These are phyloP conservation scores for Sordaria brevicollis DNA, from an alignment of 495 filamentous ascomycete species.

Conservation along the genomic window DNA sequence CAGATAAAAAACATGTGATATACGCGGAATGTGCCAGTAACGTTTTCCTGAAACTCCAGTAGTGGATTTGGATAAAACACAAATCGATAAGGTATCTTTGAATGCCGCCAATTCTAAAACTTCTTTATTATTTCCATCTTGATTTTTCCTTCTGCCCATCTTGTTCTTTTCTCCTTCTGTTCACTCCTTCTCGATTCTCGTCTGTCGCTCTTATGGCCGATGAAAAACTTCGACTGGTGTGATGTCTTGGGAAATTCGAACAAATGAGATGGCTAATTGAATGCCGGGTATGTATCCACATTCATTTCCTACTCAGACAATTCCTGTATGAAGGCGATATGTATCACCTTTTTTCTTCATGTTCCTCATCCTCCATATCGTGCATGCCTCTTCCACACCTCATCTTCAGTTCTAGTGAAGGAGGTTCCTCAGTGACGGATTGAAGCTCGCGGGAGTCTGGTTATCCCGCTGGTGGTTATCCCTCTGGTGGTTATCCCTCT, in stretches of 20 bases:
- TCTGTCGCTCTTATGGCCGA: not conserved
- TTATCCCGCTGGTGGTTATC: constrained; percentile 18
- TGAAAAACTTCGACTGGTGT: not conserved
- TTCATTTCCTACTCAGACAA: not conserved
- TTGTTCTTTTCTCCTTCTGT: not conserved
- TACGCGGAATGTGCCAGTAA: not conserved
- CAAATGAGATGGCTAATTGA: not conserved
- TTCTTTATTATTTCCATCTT: no score
- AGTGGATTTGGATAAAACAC: no score
- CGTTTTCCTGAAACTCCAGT: not conserved
- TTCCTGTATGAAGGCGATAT: not conserved
- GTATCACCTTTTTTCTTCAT: constrained; percentile 5
- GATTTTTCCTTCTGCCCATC: no score
- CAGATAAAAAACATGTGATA: not conserved
- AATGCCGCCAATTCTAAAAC: not conserved
- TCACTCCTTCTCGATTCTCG: no score
- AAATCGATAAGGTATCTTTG: not conserved
- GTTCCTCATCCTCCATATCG: not conserved
- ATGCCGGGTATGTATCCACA: not conserved
- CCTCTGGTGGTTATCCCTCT: constrained; percentile 28
- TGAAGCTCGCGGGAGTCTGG: constrained; percentile 56
- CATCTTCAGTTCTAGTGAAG: constrained; percentile 40
- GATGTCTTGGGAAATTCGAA: not conserved
- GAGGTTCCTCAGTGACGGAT: constrained; percentile 65
- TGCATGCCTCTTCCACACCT: not conserved